phyloP scores from a whole-genome alignment of 345 rosid genomes.

The Eucalyptus sp. region DNA sequence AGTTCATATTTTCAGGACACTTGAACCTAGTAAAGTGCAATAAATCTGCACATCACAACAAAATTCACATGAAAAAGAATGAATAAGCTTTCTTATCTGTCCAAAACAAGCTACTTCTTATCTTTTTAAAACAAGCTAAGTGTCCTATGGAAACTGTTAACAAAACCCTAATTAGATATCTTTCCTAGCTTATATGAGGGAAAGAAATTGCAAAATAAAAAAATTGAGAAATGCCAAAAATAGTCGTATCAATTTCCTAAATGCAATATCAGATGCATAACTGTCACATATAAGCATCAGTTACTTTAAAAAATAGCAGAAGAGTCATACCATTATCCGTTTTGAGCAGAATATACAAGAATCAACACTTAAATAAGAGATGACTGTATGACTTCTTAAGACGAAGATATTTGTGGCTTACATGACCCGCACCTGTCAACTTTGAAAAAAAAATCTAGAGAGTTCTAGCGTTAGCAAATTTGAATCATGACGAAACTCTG shows the following conservation, averaged over 20 bases:
- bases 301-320: background rate
- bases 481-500: background rate
- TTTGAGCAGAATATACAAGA: background rate
- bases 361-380: background rate
- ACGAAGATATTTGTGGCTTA: background rate
- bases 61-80: background rate
- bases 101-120: background rate
- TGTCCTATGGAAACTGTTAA: background rate
- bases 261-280: background rate
- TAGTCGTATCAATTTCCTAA: background rate
- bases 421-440: background rate
- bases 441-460: background rate
- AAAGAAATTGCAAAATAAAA: background rate
- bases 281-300: background rate
- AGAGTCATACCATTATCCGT: background rate
- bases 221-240: background rate
- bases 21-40: background rate
- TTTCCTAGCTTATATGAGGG: background rate
- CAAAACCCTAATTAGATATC: background rate
- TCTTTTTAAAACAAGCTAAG: background rate
- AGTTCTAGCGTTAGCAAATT: background rate
- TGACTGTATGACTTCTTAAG: background rate
- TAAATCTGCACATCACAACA: background rate
- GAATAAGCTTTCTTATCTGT: background rate
- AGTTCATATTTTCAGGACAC: background rate